Evolutionary conservation across 768 basidiomycete species (phyloP), one percentile per base, ranked within the genome.

Genomic region (Suillus paluster): DNA sequence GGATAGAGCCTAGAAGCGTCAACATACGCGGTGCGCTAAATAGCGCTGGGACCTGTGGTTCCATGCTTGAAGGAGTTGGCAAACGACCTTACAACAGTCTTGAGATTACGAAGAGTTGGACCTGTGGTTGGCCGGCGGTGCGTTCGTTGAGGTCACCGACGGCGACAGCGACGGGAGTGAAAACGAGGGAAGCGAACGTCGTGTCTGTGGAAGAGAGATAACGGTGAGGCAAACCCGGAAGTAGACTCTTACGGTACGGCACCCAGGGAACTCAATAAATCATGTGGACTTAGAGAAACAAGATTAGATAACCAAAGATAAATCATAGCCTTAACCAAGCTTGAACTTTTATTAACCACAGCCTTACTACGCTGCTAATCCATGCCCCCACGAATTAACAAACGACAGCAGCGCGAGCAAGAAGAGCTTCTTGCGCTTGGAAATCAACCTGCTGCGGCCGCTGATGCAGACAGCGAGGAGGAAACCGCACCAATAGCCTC

Each of bases 371-470:
- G 3, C 30, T 30, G 30, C 30, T 53, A 34, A 19, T 7, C 48
- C 11, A 92, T 91, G 91, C 81, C 90, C 60, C 86, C 90, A 23
- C 82, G 90, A 64, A 76, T 90, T 42, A 95, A 86, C 76, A 96
- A 94, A 76, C 83, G 95, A 53, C 94, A 95, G 73, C 92, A 95
- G 69, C 80, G 94, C 50, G 92, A 94, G 69, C 81, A 87, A 25
- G 92, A 95, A 62, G 92, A 96, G 65, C 84, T 96, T 2, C 81
- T 85, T 39, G 83, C 85, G 1, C 80, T 89, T 42, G 68, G 76
- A 2, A 68, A 75, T 15, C 72, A 67, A 5, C 70, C 66, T 21
- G 74, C 71, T 1, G 61, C 58, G 11, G 30, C 64, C 12, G 58
- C 52, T 19, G 55, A 11, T 44, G 17, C 41, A n/a, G 66, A 71